A percentile compares a stretch with the other conserved stretches of the same genome.
Evolutionary conservation across 345 rosid genomes (phyloP).

Genomic region (Syzygium aqueum): DNA sequence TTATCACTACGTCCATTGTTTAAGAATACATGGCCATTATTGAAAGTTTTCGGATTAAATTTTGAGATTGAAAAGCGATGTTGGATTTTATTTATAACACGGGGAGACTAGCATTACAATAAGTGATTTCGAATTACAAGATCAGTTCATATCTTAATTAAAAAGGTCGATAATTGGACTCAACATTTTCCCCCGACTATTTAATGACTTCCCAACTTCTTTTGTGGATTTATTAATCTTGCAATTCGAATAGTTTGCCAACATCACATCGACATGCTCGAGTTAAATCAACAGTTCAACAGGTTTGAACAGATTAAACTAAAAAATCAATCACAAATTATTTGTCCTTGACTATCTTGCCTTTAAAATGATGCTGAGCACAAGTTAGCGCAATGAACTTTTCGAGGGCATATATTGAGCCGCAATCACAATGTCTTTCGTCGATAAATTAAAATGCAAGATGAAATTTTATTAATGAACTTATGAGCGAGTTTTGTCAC

Average conservation of each 20-base stretch:
- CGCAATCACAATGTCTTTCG: too few relatives aligned
- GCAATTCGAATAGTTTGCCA: too few relatives aligned
- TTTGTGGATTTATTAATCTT: too few relatives aligned
- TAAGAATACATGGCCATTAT: background rate
- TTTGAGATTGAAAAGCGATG: background rate
- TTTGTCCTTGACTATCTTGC: background rate
- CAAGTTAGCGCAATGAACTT: too few relatives aligned
- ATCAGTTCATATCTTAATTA: background rate
- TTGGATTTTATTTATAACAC: background rate
- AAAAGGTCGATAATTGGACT: background rate
- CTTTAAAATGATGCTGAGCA: too few relatives aligned
- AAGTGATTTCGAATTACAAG: background rate
- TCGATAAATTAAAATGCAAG: background rate
- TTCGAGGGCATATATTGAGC: too few relatives aligned
- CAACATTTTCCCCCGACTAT: too few relatives aligned
- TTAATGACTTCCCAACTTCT: too few relatives aligned
- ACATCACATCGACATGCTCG: background rate
- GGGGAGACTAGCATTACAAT: background rate
- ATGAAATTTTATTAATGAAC: background rate
- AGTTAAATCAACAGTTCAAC: background rate
- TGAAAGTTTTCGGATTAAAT: background rate
- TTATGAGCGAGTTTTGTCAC: too few relatives aligned
- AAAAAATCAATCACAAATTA: background rate
- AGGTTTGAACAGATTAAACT: background rate
- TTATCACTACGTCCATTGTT: background rate